These are phyloP conservation scores for Carex arenaria DNA, from an alignment of 202 grass and related monocot species.

Conservation along the genomic window DNA sequence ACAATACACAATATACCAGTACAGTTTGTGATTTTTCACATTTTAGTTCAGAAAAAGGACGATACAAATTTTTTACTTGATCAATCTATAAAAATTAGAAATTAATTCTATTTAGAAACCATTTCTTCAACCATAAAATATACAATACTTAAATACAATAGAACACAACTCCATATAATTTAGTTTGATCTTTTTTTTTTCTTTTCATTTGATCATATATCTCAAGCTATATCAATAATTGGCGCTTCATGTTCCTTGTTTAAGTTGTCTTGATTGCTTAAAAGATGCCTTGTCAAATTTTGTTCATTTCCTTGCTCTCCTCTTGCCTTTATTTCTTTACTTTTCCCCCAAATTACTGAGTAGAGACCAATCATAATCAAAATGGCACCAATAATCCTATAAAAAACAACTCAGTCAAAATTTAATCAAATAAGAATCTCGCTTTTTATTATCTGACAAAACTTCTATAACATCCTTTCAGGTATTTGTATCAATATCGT, in stretches of 20 bases:
- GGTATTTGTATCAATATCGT: no score
- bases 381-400: slow-evolving; percentile 63
- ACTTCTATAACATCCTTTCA: no score
- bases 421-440: not conserved
- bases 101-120: slow-evolving; percentile 5
- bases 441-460: not conserved
- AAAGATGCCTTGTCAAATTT: slow-evolving; percentile 40
- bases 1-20: no score
- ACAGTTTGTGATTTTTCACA: no score
- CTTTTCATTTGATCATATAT: not conserved
- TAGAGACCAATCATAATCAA: slow-evolving; percentile 74
- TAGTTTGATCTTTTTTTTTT: not conserved
- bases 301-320: slow-evolving; percentile 19
- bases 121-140: slow-evolving; percentile 12
- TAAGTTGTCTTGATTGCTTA: slow-evolving; percentile 29
- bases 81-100: not conserved
- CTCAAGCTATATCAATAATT: slow-evolving; percentile 47
- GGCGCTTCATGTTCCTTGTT: slow-evolving; percentile 35
- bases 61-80: not conserved
- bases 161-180: slow-evolving; percentile 18
- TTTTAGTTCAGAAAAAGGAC: no score
- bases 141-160: slow-evolving; percentile 8
- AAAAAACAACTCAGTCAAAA: not conserved
- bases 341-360: slow-evolving; percentile 90
- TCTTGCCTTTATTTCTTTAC: slow-evolving; percentile 52